Evolutionary conservation across 2,329 filamentous ascomycete species (phyloP).

Genomic region (Diaporthe ampelina): DNA sequence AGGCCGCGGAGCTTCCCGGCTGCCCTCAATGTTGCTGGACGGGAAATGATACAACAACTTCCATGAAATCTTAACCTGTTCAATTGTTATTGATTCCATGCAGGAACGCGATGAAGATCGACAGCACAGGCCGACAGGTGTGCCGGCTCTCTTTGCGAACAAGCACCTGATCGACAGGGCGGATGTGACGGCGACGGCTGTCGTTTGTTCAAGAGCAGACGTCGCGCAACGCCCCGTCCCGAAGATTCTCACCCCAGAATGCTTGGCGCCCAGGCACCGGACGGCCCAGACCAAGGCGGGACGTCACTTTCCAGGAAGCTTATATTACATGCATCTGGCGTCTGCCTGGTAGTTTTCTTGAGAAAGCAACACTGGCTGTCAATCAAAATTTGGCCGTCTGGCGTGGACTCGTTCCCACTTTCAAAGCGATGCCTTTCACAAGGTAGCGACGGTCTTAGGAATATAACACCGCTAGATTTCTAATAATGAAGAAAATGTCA

Average conservation of each 20-base stretch:
- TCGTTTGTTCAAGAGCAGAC: neutral
- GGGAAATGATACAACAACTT: neutral
- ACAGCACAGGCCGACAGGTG: neutral
- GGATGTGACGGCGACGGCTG: neutral
- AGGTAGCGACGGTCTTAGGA: neutral
- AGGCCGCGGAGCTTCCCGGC: neutral
- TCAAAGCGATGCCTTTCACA: neutral
- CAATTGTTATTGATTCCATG: neutral
- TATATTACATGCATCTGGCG: neutral
- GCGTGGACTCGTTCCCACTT: neutral
- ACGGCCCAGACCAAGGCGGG: slow-evolving; percentile 11
- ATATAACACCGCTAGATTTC: too few species aligned
- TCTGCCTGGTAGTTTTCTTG: neutral
- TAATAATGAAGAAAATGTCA: too few species aligned
- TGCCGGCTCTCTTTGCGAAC: neutral
- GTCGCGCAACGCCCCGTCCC: slow-evolving; percentile 21
- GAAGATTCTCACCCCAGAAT: slow-evolving; percentile 2
- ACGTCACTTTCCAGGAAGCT: neutral
- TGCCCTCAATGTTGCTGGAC: neutral
- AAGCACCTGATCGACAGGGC: neutral
- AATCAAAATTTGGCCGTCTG: neutral
- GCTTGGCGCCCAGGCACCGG: slow-evolving; percentile 19
- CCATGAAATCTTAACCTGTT: neutral
- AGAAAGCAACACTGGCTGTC: neutral
- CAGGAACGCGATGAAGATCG: neutral